Conservation (phyloP, 225 moss, liverwort and hornwort species). For the Bryoerythrophyllum caledonicum region DNA sequence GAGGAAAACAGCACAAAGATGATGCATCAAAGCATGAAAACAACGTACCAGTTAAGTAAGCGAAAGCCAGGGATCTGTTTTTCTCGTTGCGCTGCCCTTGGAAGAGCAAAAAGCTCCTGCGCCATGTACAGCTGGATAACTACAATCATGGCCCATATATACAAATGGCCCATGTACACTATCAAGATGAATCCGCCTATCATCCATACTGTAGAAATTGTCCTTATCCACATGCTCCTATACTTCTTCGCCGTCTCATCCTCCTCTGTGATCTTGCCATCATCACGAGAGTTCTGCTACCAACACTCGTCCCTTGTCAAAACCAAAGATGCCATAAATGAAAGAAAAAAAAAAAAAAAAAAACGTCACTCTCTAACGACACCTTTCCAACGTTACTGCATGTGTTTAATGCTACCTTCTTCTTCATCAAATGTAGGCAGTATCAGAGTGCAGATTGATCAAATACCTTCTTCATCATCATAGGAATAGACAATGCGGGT, state of each 20-base stretch:
- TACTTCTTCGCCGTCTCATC: conserved; percentile 62
- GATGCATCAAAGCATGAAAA: conserved; percentile 38
- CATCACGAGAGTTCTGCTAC: conserved; percentile 45
- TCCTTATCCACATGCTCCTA: conserved; percentile 90
- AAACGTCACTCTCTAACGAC: conserved; percentile 10
- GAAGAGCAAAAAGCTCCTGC: conserved; percentile 91
- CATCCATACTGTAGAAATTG: conserved; percentile 93
- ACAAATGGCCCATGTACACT: conserved; percentile 97
- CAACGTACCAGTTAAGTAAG: conserved; percentile 91
- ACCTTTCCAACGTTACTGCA: no score
- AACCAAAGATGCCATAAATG: neutral
- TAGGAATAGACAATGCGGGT: conserved; percentile 55
- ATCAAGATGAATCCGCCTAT: conserved; percentile 86
- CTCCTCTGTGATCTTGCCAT: conserved; percentile 39
- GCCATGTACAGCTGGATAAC: conserved; percentile 98
- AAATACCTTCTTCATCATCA: conserved; percentile 61
- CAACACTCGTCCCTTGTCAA: neutral
- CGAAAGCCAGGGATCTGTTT: conserved; percentile 84
- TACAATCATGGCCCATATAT: conserved; percentile 99
- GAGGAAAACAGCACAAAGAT: neutral
- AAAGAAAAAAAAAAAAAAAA: neutral
- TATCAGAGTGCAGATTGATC: neutral
- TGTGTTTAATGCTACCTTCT: conserved; percentile 53
- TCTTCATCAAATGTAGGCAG: conserved; percentile 45
- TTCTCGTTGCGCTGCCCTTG: conserved; percentile 69